These are phyloP conservation scores for Coriaria nepalensis DNA, from an alignment of 306 rosid genomes.

Conservation along the genomic window DNA sequence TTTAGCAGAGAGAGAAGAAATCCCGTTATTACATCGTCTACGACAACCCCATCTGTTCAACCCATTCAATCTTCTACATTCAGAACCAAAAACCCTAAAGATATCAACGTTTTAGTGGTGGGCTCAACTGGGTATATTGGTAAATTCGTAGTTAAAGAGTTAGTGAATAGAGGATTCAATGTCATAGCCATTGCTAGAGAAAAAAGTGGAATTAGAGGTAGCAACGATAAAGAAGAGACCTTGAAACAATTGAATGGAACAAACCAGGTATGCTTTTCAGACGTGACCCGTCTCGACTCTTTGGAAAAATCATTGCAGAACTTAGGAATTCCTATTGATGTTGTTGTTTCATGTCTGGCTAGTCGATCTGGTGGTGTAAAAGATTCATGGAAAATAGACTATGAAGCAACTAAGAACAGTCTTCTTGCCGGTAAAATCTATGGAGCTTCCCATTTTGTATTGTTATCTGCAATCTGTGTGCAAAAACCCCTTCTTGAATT, in stretches of 20 bases:
- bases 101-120: slow-evolving; percentile 57
- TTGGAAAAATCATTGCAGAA: slow-evolving; percentile 39
- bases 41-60: slow-evolving; percentile 22
- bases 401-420: slow-evolving; percentile 83
- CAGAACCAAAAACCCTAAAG: slow-evolving; percentile 59
- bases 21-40: slow-evolving; percentile 33
- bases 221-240: slow-evolving; percentile 41
- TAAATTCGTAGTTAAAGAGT: slow-evolving; percentile 70
- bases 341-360: slow-evolving; percentile 87
- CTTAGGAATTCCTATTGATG: slow-evolving; percentile 53
- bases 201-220: slow-evolving; percentile 71
- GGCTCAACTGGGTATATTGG: slow-evolving; percentile 98
- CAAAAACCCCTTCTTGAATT: slow-evolving; percentile 94
- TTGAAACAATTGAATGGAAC: slow-evolving; percentile 55
- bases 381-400: slow-evolving; percentile 96
- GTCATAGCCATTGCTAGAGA: slow-evolving; percentile 75
- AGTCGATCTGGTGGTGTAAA: slow-evolving; percentile 82
- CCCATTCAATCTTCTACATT: slow-evolving; percentile 28
- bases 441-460: slow-evolving; percentile 86
- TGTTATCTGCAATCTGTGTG: slow-evolving; percentile 94
- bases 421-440: slow-evolving; percentile 64
- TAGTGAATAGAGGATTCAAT: slow-evolving; percentile 67
- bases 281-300: slow-evolving; percentile 54
- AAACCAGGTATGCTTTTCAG: slow-evolving; percentile 57
- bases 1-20: slow-evolving; percentile 23